Evolutionary conservation across 2,329 filamentous ascomycete genomes (phyloP).

Genomic region (Colletotrichum godetiae): DNA sequence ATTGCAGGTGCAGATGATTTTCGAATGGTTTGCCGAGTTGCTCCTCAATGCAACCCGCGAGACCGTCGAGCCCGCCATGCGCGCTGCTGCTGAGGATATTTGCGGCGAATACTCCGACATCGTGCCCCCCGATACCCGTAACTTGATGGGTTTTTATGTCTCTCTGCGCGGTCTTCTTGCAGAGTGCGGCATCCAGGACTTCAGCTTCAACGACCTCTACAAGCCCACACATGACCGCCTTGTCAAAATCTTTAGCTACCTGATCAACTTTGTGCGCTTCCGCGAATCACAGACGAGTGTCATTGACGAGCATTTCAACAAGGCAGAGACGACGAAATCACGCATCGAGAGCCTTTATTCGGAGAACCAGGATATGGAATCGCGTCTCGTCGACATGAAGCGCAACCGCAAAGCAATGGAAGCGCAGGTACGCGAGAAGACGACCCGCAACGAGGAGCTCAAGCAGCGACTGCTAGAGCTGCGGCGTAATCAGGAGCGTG

Average conservation of each 20-base stretch:
- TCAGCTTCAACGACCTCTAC: slow-evolving; percentile 92
- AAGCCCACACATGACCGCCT: slow-evolving; percentile 90
- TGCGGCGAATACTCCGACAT: slow-evolving; percentile 87
- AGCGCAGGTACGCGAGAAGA: slow-evolving; percentile 84
- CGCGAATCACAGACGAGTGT: slow-evolving; percentile 90
- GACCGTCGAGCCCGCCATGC: slow-evolving; percentile 94
- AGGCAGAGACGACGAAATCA: slow-evolving; percentile 84
- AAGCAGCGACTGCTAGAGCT: slow-evolving; percentile 86
- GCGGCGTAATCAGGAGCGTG: slow-evolving; percentile 82
- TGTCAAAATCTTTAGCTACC: slow-evolving; percentile 94
- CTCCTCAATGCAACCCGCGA: slow-evolving; percentile 94
- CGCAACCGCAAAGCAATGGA: slow-evolving; percentile 85
- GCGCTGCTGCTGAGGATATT: slow-evolving; percentile 87
- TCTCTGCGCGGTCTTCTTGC: slow-evolving; percentile 82
- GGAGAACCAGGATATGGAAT: slow-evolving; percentile 89
- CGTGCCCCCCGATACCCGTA: slow-evolving; percentile 87
- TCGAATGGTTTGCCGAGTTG: slow-evolving; percentile 96
- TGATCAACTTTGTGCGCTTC: slow-evolving; percentile 99
- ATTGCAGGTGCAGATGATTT: slow-evolving; percentile 94
- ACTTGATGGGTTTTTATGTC: slow-evolving; percentile 95
- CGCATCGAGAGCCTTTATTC: slow-evolving; percentile 87
- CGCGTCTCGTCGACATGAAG: slow-evolving; percentile 82
- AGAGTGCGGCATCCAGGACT: slow-evolving; percentile 93
- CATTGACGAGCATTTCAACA: slow-evolving; percentile 95
- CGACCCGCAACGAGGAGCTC: slow-evolving; percentile 85